phyloP scores from a whole-genome alignment of 1,284 basidiomycete species.

The Inonotus obliquus region DNA sequence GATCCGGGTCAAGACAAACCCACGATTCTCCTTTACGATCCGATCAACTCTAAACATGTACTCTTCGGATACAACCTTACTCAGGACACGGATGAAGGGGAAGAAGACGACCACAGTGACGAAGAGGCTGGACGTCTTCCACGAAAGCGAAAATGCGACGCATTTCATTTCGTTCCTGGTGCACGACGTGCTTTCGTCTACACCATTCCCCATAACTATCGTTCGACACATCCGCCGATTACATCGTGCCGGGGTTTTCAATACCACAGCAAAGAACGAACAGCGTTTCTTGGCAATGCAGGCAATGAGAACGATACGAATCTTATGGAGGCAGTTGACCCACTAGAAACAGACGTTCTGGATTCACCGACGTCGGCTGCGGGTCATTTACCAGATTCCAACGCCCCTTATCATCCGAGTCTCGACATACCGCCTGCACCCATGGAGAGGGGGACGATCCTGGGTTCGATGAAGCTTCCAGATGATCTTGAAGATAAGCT shows the following conservation, averaged over 20 bases:
- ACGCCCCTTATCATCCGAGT: background rate
- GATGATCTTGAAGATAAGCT: constrained; percentile 19
- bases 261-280: constrained; percentile 1
- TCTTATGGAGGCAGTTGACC: background rate
- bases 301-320: background rate
- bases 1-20: background rate
- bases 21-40: background rate
- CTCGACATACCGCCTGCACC: background rate
- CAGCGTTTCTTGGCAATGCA: constrained; percentile 6
- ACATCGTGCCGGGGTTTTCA: constrained; percentile 17
- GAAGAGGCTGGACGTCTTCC: background rate
- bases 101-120: background rate
- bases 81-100: background rate
- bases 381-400: background rate
- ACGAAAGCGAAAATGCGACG: background rate
- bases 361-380: background rate
- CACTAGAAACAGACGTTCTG: constrained; percentile 1
- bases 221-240: constrained; percentile 12
- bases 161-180: constrained; percentile 39
- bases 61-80: background rate
- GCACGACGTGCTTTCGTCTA: constrained; percentile 46
- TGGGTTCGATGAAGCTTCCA: constrained; percentile 15
- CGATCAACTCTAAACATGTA: background rate
- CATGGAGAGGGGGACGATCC: background rate
- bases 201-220: constrained; percentile 26